A percentile compares a stretch with the other conserved stretches of the same genome.
Conservation (phyloP, 495 filamentous ascomycete species). For the Evansstolkia leycettana region DNA sequence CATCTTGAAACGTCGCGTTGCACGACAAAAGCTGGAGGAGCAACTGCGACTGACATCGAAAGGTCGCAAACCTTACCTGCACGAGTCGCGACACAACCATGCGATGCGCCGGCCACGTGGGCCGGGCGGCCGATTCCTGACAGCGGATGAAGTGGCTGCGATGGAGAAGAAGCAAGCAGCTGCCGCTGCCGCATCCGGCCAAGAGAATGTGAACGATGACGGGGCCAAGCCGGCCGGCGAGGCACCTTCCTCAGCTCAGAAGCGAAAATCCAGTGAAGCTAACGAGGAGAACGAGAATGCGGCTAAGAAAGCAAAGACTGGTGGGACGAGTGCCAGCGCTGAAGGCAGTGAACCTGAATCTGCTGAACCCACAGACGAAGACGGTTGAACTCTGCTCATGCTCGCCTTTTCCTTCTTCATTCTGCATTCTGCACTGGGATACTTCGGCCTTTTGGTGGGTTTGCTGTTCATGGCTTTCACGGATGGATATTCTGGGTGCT, state of each 20-base stretch:
- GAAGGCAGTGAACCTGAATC: conserved; percentile 40
- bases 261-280: conserved; percentile 38
- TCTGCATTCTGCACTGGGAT: background rate
- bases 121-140: conserved; percentile 93
- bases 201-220: conserved; percentile 24
- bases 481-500: conserved; percentile 18
- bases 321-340: conserved; percentile 23
- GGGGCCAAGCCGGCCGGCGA: conserved; percentile 11
- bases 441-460: conserved; percentile 9
- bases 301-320: conserved; percentile 36
- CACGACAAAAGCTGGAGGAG: conserved; percentile 87
- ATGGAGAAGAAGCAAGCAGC: conserved; percentile 52
- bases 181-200: conserved; percentile 15
- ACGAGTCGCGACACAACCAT: conserved; percentile 98
- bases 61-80: conserved; percentile 91
- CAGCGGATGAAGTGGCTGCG: conserved; percentile 89
- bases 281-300: conserved; percentile 28
- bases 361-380: conserved; percentile 35
- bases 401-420: conserved; percentile 5
- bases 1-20: conserved; percentile 86
- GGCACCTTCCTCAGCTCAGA: conserved; percentile 23
- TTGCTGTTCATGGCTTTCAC: conserved; percentile 18
- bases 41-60: conserved; percentile 83
- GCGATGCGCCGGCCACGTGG: conserved; percentile 94
- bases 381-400: conserved; percentile 21